Evolutionary conservation across 2,329 filamentous ascomycete genomes (phyloP).

Genomic region (Colletotrichum shisoi): DNA sequence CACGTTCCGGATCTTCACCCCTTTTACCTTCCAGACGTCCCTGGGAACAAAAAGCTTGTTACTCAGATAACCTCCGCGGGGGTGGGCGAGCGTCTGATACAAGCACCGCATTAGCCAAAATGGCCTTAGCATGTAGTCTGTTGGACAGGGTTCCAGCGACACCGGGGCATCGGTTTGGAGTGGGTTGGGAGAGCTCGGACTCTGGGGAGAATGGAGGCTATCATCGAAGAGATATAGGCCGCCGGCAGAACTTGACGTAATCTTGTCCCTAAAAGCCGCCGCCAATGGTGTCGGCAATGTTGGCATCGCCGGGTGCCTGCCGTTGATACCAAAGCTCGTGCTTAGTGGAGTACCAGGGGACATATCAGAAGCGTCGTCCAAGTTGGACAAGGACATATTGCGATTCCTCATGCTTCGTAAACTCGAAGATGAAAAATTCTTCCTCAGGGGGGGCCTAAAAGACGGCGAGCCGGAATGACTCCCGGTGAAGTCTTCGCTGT

Average conservation of each 20-base stretch:
- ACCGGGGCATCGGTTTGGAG: slow-evolving; percentile 72
- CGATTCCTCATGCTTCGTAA: slow-evolving; percentile 75
- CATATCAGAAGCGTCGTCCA: slow-evolving; percentile 69
- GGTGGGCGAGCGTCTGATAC: slow-evolving; percentile 90
- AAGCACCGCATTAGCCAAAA: slow-evolving; percentile 98
- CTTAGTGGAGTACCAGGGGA: slow-evolving; percentile 79
- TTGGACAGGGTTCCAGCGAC: slow-evolving; percentile 89
- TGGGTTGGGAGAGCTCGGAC: slow-evolving; percentile 71
- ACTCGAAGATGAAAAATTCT: slow-evolving; percentile 76
- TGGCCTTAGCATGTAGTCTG: slow-evolving; percentile 85
- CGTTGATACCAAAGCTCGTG: slow-evolving; percentile 65
- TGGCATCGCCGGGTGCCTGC: slow-evolving; percentile 64
- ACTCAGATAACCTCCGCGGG: slow-evolving; percentile 89
- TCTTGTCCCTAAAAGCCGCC: slow-evolving; percentile 66
- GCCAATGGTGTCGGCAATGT: slow-evolving; percentile 73
- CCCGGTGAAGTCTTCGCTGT: slow-evolving; percentile 51
- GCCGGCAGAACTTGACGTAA: slow-evolving; percentile 66
- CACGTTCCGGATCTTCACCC: slow-evolving; percentile 87
- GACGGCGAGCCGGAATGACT: slow-evolving; percentile 63
- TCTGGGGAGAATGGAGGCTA: slow-evolving; percentile 74
- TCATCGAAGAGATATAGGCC: slow-evolving; percentile 85
- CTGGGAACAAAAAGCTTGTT: slow-evolving; percentile 90
- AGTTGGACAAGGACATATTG: slow-evolving; percentile 72
- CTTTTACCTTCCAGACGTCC: slow-evolving; percentile 93
- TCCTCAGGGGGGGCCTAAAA: slow-evolving; percentile 61